phyloP scores from a whole-genome alignment of 2,329 filamentous ascomycete species.

The Pseudogymnoascus sp. region DNA sequence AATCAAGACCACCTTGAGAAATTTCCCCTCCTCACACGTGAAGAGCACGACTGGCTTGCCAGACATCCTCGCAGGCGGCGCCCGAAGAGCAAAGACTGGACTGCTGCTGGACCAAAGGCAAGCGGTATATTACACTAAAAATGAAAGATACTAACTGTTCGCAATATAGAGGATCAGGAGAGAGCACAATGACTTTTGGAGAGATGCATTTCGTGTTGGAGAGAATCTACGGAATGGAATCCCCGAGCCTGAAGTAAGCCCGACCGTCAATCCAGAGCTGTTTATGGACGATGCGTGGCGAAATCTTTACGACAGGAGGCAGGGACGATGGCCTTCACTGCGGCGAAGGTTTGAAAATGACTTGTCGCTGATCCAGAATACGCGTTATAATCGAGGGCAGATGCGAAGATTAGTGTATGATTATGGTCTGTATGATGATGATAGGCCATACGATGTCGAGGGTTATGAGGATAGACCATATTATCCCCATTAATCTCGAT shows the following conservation, averaged over 20 bases:
- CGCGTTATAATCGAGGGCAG: background rate
- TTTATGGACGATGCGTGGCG: slow-evolving; percentile 1
- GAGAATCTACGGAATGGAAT: background rate
- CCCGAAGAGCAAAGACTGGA: slow-evolving; percentile 21
- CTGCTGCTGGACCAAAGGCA: slow-evolving; percentile 22
- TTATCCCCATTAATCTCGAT: background rate
- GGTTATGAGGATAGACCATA: background rate
- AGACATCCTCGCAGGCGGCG: slow-evolving; percentile 8
- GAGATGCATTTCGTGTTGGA: slow-evolving; percentile 21
- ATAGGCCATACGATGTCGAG: background rate
- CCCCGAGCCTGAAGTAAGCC: background rate
- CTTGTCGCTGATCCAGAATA: background rate
- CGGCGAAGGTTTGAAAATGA: background rate
- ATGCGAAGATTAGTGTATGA: background rate
- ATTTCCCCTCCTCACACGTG: slow-evolving; percentile 22
- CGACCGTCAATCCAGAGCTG: background rate
- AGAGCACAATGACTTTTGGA: slow-evolving; percentile 25
- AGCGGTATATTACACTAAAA: background rate
- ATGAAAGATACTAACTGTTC: background rate
- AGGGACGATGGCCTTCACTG: background rate
- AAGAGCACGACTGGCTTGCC: slow-evolving; percentile 18
- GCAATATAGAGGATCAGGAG: slow-evolving; percentile 20
- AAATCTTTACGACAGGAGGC: background rate
- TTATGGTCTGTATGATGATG: background rate
- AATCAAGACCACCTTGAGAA: slow-evolving; percentile 8